Percentiles rank a stretch among this genome's conserved stretches.
phyloP scores from a whole-genome alignment of 176 grass and related monocot species.

The Oryza coarctata region DNA sequence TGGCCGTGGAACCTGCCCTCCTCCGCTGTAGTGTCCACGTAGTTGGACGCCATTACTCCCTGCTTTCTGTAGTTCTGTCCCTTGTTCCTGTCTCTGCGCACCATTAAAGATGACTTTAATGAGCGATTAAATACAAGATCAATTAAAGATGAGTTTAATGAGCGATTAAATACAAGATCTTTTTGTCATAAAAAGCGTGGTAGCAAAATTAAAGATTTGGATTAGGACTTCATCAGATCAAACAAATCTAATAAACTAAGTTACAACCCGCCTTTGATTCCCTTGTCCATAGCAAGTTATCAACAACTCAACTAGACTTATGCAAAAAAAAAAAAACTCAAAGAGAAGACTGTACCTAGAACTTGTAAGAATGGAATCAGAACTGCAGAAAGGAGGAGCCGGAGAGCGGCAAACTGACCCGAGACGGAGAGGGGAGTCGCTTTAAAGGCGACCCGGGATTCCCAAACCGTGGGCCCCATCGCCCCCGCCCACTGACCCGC shows the following conservation, averaged over 20 bases:
- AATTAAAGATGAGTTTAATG: not conserved
- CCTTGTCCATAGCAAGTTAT: not conserved
- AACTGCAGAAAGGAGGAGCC: not conserved
- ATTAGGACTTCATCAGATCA: not conserved
- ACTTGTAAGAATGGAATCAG: not conserved
- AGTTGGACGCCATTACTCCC: constrained; percentile 74
- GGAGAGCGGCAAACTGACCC: constrained; percentile 50
- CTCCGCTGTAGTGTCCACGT: constrained; percentile 38
- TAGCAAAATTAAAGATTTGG: not conserved
- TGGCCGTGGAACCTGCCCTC: constrained; percentile 48
- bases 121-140: not conserved
- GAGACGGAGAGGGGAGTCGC: not conserved
- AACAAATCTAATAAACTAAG: not conserved
- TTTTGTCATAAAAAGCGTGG: not conserved
- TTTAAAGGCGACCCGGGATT: constrained; percentile 42
- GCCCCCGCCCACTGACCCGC: not conserved
- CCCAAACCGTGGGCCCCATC: constrained; percentile 15
- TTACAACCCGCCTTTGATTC: not conserved
- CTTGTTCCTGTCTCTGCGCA: not conserved
- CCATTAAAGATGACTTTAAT: not conserved
- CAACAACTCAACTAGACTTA: not conserved
- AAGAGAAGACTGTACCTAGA: not conserved
- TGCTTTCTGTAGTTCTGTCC: no score
- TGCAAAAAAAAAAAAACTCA: not conserved
- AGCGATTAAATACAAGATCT: not conserved